A percentile compares a stretch with the other conserved stretches of the same genome.
Evolutionary conservation across 352 stramenopile genomes (phyloP).

Genomic region (Pythium rhizo-oryzae): DNA sequence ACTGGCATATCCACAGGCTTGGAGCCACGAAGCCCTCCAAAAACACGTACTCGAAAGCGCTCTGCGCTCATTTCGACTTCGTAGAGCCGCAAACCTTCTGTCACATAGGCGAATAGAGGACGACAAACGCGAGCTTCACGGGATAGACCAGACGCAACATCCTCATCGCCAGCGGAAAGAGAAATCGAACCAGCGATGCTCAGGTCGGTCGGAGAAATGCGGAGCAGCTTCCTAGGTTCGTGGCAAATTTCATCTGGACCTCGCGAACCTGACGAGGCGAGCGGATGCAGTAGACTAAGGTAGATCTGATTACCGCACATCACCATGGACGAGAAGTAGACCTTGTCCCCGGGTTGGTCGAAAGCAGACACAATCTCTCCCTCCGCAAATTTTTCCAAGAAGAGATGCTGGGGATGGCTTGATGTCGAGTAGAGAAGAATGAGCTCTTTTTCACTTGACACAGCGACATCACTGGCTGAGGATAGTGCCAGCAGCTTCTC

Average conservation of each 20-base stretch:
- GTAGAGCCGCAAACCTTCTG: constrained; percentile 60
- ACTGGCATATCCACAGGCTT: neutral
- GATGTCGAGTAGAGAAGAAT: constrained; percentile 29
- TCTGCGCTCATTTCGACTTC: constrained; percentile 47
- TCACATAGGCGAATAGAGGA: constrained; percentile 43
- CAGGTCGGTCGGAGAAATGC: constrained; percentile 29
- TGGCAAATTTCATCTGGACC: constrained; percentile 12
- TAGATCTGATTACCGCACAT: constrained; percentile 48
- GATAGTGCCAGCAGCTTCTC: neutral
- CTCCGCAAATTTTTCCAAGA: constrained; percentile 26
- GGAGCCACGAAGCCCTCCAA: constrained; percentile 27
- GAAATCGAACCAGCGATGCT: constrained; percentile 4
- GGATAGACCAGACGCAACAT: constrained; percentile 2
- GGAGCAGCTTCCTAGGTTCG: constrained; percentile 32
- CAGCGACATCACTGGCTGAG: neutral
- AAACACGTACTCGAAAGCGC: constrained; percentile 45
- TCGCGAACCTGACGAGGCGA: constrained; percentile 16
- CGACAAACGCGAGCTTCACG: constrained; percentile 8
- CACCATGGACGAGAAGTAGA: constrained; percentile 55
- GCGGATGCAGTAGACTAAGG: constrained; percentile 45
- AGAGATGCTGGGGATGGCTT: constrained; percentile 10
- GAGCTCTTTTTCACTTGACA: constrained; percentile 10
- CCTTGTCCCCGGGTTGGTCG: constrained; percentile 33
- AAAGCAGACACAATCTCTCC: constrained; percentile 35
- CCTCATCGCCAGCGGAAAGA: constrained; percentile 19